Base-by-base conservation (phyloP, 306 rosid genomes). In the Oxytropis ochrocephala region DNA sequence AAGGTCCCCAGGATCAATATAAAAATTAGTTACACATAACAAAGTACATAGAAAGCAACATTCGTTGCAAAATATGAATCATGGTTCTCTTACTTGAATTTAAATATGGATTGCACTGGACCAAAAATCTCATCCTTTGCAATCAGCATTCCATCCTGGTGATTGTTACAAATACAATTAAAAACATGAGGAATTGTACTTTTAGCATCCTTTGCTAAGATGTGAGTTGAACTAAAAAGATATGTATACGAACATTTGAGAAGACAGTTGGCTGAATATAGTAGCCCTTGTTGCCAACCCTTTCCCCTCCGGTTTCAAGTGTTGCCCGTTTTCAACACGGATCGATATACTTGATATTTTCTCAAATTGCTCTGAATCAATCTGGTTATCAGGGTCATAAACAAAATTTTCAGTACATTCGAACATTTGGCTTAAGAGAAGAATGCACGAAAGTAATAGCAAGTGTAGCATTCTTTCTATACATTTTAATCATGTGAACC, bases 81-180 rank as follows among this genome's bases (percentile, higher is more conserved):
- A 6, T 19, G 69, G 75, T 24, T 24, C 16, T 41, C 96, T 88
- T 46, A 91, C 99, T 73, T 88, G 89, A 63, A 91, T 76, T 94
- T 94, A 49, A 94, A 75, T 77, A 94, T 89, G 69, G 92, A 27
- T 74, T 91, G 99, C 63, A 94, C 97, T 1, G 97, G 97, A 51
- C 99, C 99, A 75, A 94, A 91, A 56, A 94, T 94, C 80, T 94
- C 97, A 0, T 94, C 99, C 78, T 50, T 68, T 27, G 99, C 99
- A 30, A 94, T 94, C 76, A 1, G 41, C 97, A 91, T 91, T 70
- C 75, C 85, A 77, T 91, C 99, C 99, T 90, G 82, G 72, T 16
- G 38, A 44, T 57, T 4, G 68, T 35, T 42, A 74, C 49, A 61
- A 7, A 67, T 44, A 57, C 33, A 54, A 35, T 42, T 29, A 80